Evolutionary conservation across 1,284 basidiomycete species (phyloP).

Genomic region (Ceratobasidium papillatum): DNA sequence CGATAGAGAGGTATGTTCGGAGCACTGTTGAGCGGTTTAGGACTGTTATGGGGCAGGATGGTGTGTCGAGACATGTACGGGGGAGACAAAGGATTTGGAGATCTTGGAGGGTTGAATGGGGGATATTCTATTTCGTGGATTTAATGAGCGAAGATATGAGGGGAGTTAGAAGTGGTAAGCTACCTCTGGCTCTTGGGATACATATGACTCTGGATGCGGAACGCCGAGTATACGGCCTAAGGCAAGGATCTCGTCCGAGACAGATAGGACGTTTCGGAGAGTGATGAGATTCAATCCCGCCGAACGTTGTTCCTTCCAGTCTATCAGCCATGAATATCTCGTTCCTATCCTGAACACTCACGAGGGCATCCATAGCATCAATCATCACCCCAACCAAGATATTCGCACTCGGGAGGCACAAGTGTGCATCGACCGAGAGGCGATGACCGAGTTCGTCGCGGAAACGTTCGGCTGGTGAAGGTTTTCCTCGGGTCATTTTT

Average conservation of each 20-base stretch:
- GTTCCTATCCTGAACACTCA: neutral
- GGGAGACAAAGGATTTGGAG: conserved; percentile 3
- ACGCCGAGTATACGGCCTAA: conserved; percentile 9
- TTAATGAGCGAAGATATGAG: neutral
- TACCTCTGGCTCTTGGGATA: neutral
- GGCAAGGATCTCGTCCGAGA: conserved; percentile 6
- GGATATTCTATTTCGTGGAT: neutral
- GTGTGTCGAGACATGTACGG: neutral
- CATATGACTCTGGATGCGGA: neutral
- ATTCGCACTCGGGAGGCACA: conserved; percentile 19
- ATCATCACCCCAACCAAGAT: conserved; percentile 21
- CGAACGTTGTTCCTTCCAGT: neutral
- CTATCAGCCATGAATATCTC: neutral
- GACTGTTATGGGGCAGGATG: neutral
- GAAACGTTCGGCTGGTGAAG: conserved; percentile 14
- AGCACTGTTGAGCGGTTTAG: neutral
- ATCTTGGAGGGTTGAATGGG: neutral
- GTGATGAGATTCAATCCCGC: neutral
- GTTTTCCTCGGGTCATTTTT: neutral
- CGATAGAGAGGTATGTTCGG: conserved; percentile 12
- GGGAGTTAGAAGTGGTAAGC: too few relatives aligned
- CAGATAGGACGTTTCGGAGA: conserved; percentile 16
- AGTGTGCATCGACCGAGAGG: conserved; percentile 9
- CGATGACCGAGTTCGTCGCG: conserved; percentile 21
- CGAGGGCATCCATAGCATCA: conserved; percentile 6